Conservation (phyloP, 2,329 filamentous ascomycete species). For the Exophiala mesophila region DNA sequence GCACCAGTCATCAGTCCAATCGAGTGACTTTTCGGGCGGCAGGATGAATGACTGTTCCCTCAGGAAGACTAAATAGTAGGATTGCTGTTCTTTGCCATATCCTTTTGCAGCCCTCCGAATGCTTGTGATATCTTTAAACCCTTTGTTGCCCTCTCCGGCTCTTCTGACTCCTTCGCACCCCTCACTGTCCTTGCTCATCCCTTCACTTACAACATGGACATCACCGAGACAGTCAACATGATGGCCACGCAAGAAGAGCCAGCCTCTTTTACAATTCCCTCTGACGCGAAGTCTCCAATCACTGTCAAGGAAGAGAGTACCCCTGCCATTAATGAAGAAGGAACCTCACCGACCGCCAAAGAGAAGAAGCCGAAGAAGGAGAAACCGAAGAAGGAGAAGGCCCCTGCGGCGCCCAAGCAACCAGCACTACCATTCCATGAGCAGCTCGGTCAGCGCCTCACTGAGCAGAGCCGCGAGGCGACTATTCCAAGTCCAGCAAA, state of each 20-base stretch:
- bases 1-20: too few relatives aligned
- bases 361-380: conserved; percentile 7
- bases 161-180: too few relatives aligned
- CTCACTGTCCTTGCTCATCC: neutral
- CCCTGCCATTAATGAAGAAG: neutral
- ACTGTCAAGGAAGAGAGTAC: neutral
- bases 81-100: too few relatives aligned
- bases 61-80: too few relatives aligned
- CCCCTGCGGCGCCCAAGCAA: neutral
- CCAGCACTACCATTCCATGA: conserved; percentile 9
- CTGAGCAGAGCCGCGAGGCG: conserved; percentile 2
- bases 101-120: too few relatives aligned
- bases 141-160: too few relatives aligned
- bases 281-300: neutral
- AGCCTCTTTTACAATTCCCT: neutral
- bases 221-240: neutral
- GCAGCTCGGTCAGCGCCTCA: conserved; percentile 4
- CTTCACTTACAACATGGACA: too few relatives aligned
- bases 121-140: too few relatives aligned
- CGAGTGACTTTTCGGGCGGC: too few relatives aligned
- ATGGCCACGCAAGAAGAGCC: neutral
- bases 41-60: too few relatives aligned
- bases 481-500: neutral
- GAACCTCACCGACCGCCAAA: neutral
- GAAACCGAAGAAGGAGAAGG: conserved; percentile 8